phyloP scores from a whole-genome alignment of 352 stramenopile species.

The Globisporangium cylindrosporum region DNA sequence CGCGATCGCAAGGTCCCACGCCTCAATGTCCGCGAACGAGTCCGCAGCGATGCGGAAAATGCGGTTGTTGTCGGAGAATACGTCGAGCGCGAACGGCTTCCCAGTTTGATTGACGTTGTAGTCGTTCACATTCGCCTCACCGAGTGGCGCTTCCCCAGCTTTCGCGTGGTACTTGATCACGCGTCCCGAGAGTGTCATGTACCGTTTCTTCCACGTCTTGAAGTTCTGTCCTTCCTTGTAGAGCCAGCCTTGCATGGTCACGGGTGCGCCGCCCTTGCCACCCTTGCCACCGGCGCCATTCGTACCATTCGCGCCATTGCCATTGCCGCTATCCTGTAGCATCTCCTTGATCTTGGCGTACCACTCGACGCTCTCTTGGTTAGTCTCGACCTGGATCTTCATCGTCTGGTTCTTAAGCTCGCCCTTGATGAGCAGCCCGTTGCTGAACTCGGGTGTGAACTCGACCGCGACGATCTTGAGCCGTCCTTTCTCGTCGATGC shows the following conservation, averaged over 20 bases:
- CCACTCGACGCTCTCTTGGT: slow-evolving; percentile 63
- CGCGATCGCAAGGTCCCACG: slow-evolving; percentile 63
- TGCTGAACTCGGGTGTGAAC: slow-evolving; percentile 63
- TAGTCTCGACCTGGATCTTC: slow-evolving; percentile 65
- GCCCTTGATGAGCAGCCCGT: slow-evolving; percentile 56
- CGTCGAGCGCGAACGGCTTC: slow-evolving; percentile 66
- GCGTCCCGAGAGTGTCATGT: slow-evolving; percentile 63
- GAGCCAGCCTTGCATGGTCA: slow-evolving; percentile 72
- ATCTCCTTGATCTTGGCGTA: slow-evolving; percentile 47
- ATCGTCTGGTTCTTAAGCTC: slow-evolving; percentile 73
- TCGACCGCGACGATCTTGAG: slow-evolving; percentile 56
- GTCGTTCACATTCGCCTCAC: slow-evolving; percentile 61
- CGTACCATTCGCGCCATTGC: slow-evolving; percentile 3
- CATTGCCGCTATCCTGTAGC: slow-evolving; percentile 23
- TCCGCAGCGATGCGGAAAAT: slow-evolving; percentile 68
- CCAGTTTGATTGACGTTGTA: slow-evolving; percentile 61
- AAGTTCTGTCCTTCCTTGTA: slow-evolving; percentile 85
- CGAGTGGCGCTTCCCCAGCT: slow-evolving; percentile 49
- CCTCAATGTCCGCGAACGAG: slow-evolving; percentile 68
- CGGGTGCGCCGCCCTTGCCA: slow-evolving; percentile 8
- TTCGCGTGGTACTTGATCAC: slow-evolving; percentile 69
- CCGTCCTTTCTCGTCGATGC: slow-evolving; percentile 74
- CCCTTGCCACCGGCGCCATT: slow-evolving; percentile 3
- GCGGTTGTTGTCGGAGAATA: slow-evolving; percentile 82
- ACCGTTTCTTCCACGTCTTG: slow-evolving; percentile 85